Conservation (phyloP, 2,329 filamentous ascomycete species). For the Penicillium expansum region DNA sequence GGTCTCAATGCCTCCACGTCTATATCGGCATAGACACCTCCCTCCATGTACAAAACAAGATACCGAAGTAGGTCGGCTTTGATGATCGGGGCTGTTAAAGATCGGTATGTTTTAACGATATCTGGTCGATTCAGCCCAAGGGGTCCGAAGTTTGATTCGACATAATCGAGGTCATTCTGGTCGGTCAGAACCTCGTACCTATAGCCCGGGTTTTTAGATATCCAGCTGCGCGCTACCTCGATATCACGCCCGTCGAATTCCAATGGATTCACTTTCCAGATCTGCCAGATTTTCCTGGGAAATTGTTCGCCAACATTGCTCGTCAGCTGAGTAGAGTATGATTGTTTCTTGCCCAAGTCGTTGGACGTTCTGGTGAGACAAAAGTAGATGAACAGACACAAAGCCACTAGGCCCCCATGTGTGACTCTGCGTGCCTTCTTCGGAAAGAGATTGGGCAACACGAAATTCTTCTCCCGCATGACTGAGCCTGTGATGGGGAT, state of each 20-base stretch:
- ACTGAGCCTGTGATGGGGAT: not conserved
- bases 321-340: not conserved
- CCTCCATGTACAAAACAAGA: slow-evolving; percentile 65
- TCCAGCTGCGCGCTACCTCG: slow-evolving; percentile 62
- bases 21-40: slow-evolving; percentile 60
- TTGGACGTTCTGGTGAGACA: slow-evolving; percentile 1
- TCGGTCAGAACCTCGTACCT: slow-evolving; percentile 70
- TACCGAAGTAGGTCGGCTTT: slow-evolving; percentile 66
- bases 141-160: slow-evolving; percentile 66
- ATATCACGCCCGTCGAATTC: slow-evolving; percentile 64
- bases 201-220: slow-evolving; percentile 62
- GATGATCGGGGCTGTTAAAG: slow-evolving; percentile 62
- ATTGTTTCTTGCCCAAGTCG: not conserved
- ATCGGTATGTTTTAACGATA: slow-evolving; percentile 60
- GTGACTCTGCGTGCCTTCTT: slow-evolving; percentile 8
- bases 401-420: slow-evolving; percentile 4
- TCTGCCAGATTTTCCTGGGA: slow-evolving; percentile 72
- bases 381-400: slow-evolving; percentile 3
- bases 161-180: slow-evolving; percentile 63
- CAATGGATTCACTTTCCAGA: slow-evolving; percentile 69
- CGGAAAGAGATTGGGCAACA: not conserved
- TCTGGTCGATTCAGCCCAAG: slow-evolving; percentile 65
- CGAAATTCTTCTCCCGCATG: slow-evolving; percentile 7
- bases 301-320: slow-evolving; percentile 39
- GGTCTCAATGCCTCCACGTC: slow-evolving; percentile 58